Evolutionary conservation across 257 asterid species (phyloP).

Genomic region (Solanum arcanum): DNA sequence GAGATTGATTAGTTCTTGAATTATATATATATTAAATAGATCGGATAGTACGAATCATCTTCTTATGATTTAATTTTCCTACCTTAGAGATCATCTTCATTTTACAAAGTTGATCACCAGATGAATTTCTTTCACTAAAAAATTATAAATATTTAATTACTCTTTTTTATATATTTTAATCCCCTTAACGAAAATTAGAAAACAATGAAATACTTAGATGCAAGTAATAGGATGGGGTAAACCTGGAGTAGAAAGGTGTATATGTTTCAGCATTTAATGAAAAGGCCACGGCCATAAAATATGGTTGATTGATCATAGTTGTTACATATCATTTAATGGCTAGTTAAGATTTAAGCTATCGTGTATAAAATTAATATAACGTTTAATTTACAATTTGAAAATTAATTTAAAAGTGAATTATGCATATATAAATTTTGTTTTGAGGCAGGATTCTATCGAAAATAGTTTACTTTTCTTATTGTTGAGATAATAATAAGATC

Average conservation of each 20-base stretch:
- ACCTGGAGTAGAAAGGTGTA: background rate
- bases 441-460: background rate
- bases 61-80: background rate
- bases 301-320: background rate
- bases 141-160: background rate
- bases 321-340: background rate
- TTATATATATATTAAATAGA: background rate
- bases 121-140: background rate
- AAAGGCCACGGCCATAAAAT: background rate
- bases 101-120: background rate
- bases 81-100: background rate
- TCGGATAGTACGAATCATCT: background rate
- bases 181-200: background rate
- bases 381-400: background rate
- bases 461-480: too few relatives aligned
- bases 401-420: background rate
- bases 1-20: background rate
- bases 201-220: background rate
- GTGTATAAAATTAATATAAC: background rate
- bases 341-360: background rate
- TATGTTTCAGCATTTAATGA: background rate
- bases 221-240: background rate
- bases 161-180: background rate
- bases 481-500: too few relatives aligned
- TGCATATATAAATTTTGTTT: background rate